Conservation (phyloP, 2,329 filamentous ascomycete species). For the Allantophomopsis cytisporea region DNA sequence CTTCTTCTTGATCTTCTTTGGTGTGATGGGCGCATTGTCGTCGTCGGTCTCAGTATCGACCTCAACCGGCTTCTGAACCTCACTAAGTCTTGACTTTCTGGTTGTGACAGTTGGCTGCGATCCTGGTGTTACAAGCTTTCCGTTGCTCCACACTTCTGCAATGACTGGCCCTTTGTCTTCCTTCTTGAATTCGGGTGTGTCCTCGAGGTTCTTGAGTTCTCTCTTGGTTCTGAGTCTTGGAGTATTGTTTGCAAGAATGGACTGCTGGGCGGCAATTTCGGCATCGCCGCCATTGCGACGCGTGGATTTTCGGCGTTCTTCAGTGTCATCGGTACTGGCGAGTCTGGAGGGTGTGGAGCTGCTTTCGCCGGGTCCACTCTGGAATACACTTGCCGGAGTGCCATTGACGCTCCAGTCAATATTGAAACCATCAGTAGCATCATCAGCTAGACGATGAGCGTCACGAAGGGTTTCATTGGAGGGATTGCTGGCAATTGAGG, state of each 20-base stretch:
- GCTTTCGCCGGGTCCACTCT: conserved; percentile 10
- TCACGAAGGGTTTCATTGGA: conserved; percentile 13
- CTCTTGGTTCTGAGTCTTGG: conserved; percentile 33
- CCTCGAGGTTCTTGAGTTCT: conserved; percentile 43
- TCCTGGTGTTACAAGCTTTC: conserved; percentile 38
- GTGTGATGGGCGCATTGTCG: conserved; percentile 4
- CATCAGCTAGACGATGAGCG: conserved; percentile 16
- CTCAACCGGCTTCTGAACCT: conserved; percentile 10
- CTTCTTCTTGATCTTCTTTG: conserved; percentile 9
- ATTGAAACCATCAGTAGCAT: conserved; percentile 32
- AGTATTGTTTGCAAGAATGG: conserved; percentile 36
- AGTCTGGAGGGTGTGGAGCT: conserved; percentile 14
- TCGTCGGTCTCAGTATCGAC: conserved; percentile 4
- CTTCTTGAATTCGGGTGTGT: conserved; percentile 47
- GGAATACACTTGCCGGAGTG: conserved; percentile 20
- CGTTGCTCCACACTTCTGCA: conserved; percentile 50
- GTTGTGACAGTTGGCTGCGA: conserved; percentile 19
- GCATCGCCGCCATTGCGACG: conserved; percentile 27
- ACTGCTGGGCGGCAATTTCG: conserved; percentile 32
- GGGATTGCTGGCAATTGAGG: conserved; percentile 13
- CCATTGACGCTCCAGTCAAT: conserved; percentile 27
- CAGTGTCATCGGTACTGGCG: conserved; percentile 8
- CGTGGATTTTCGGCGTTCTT: conserved; percentile 22
- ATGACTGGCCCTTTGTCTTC: conserved; percentile 44
- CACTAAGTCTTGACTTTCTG: conserved; percentile 14